Evolutionary conservation across 2,329 filamentous ascomycete species (phyloP).

Genomic region (Beauveria sp.): DNA sequence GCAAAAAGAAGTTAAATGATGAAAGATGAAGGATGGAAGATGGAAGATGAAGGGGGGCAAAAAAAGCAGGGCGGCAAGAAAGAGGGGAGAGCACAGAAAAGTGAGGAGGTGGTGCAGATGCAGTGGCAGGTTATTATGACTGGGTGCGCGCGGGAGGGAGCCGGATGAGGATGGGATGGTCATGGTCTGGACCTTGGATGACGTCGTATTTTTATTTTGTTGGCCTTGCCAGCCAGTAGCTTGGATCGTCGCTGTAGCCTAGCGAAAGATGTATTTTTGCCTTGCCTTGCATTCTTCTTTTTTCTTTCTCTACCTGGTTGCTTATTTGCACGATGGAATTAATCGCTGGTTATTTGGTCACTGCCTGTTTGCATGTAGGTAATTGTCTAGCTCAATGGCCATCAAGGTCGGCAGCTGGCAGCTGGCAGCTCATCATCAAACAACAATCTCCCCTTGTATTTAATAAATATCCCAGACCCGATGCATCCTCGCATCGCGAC

Average conservation of each 20-base stretch:
- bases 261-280: too few relatives aligned
- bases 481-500: too few relatives aligned
- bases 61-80: background rate
- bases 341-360: too few relatives aligned
- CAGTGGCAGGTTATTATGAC: background rate
- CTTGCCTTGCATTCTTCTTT: too few relatives aligned
- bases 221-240: background rate
- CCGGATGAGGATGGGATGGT: constrained; percentile 8
- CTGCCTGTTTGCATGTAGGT: too few relatives aligned
- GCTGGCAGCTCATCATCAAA: background rate
- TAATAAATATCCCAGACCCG: too few relatives aligned
- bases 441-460: background rate
- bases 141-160: background rate
- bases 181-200: background rate
- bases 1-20: background rate
- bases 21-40: background rate
- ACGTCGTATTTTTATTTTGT: background rate
- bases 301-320: too few relatives aligned
- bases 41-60: background rate
- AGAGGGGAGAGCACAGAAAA: background rate
- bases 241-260: background rate
- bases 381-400: background rate
- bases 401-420: background rate
- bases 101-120: background rate
- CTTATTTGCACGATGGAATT: too few relatives aligned